Base-by-base conservation (phyloP, 1,284 basidiomycete species). In the Ustilago shanxiensis region DNA sequence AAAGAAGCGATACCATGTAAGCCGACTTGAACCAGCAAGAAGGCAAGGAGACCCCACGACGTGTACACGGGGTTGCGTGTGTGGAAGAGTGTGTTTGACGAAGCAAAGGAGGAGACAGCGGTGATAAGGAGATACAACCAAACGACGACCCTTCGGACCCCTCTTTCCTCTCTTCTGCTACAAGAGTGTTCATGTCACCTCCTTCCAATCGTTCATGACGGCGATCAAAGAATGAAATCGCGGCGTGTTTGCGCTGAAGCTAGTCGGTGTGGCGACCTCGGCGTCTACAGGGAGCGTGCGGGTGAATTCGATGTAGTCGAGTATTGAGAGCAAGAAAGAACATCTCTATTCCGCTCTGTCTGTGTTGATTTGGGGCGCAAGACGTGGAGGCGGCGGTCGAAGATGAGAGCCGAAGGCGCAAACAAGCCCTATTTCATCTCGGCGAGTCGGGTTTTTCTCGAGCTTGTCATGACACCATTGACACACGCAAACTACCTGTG, bases 341-440 rank as follows among this genome's bases (percentile, higher is more conserved):
- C 22, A 41, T 28, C 29, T 16, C 28, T 14, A 31, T 11, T 18
- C 11, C 6, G 18, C 26, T 14, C 26, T 26, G 9, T 28, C 26
- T 29, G n/a, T 24, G 44, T 39, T 14, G 41, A 44, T 8, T 44
- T 44, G n/a, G 41, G 41, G 10, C n/a, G 31, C 41, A 20, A 44
- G 29, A 33, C 29, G 29, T 35, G 33, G 51, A 31, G 29, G 31
- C 31, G 33, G 51, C 28, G 20, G 31, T 33, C 31, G 20, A 31
- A 41, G 22, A 37, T 10, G 31, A 47, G 26, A 22, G 45, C 52
- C 51, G 50, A 62, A 37, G 60, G 60, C 65, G 57, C 70, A 64
- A 60, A 66, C 52, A 64, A 31, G 60, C 64, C 70, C 65, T 59
- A 33, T 41, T 66, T 67, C 64, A 63, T 67, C 53, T 62, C 45